Percentiles rank a stretch among this genome's conserved stretches.
These are phyloP conservation scores for Lodderomyces parapsilosis DNA, from an alignment of 1,139 yeast species.

Conservation along the genomic window DNA sequence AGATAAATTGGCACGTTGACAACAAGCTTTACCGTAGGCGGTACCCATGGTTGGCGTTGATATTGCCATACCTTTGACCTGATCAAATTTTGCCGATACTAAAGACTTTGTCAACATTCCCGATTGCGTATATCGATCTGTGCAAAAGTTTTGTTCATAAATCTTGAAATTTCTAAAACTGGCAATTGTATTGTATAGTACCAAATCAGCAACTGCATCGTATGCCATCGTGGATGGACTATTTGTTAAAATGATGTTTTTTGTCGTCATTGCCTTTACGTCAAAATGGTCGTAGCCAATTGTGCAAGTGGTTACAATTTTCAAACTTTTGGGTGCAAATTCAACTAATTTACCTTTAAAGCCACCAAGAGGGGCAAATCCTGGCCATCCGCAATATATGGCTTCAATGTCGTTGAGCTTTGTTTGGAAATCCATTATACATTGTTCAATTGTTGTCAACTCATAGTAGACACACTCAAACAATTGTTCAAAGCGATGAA, in stretches of 20 bases:
- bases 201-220: slow-evolving; percentile 78
- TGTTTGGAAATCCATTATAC: slow-evolving; percentile 35
- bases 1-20: slow-evolving; percentile 35
- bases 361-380: slow-evolving; percentile 51
- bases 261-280: slow-evolving; percentile 33
- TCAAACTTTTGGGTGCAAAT: slow-evolving; percentile 50
- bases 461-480: slow-evolving; percentile 46
- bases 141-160: slow-evolving; percentile 41
- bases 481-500: slow-evolving; percentile 28
- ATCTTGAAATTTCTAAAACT: slow-evolving; percentile 61
- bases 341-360: slow-evolving; percentile 47
- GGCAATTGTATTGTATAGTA: slow-evolving; percentile 55
- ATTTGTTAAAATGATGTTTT: slow-evolving; percentile 59
- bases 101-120: slow-evolving; percentile 38
- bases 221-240: slow-evolving; percentile 63
- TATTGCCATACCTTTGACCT: slow-evolving; percentile 33
- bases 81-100: slow-evolving; percentile 35
- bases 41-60: slow-evolving; percentile 32
- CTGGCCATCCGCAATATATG: slow-evolving; percentile 65
- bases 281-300: slow-evolving; percentile 72
- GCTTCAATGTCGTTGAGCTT: slow-evolving; percentile 47
- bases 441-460: slow-evolving; percentile 39
- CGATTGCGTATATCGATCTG: slow-evolving; percentile 34
- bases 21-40: slow-evolving; percentile 47
- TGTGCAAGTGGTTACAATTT: slow-evolving; percentile 62